Evolutionary conservation across 768 basidiomycete species (phyloP), one percentile per base, ranked within the genome.

Genomic region (Leccinum uliginosum): DNA sequence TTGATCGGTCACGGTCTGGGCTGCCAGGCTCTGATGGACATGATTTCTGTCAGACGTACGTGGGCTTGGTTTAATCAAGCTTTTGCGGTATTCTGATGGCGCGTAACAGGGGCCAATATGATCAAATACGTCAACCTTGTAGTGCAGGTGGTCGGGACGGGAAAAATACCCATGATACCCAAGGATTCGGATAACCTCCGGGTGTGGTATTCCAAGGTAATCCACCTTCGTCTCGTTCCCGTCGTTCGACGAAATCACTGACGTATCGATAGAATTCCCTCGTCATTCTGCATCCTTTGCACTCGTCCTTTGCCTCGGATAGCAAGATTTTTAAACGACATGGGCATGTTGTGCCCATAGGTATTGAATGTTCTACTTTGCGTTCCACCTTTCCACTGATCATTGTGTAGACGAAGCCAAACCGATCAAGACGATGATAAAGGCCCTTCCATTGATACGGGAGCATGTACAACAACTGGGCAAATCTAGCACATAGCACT

Each of bases 1-100:
- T 67, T 99, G 10, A 83, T 98, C 50, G 93, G 93, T 2, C 91
- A 95, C 66, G 94, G 94, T 11, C 83, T 85, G 1, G 94, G 92
- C 0, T 92, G 91, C 64, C 78, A 82, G 53, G 79, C 86, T 8
- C 65, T 97, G 54, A 84, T 92, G 71, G 81, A 88, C 30, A 77
- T 98, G 48, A 76, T 97, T 17, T 81, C 84, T 45, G 66, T 78
- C 23, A 79, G 95, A 70, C 76, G 94, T 94, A 69, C 49, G 79
- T 71, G 9, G 11, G 29, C n/a, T 32, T 40, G 12, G 40, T 19
- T 53, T 12, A 35, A 43, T 32, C 15, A 4, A 14, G 34, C 43
- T 19, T 15, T 4, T 35, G 15, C 19, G 8, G 38, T 38, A 45
- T 23, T 60, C 34, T 49, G 34, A 53, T 8, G n/a, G 15, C 1